Percentiles rank a stretch among this genome's conserved stretches.
phyloP scores from a whole-genome alignment of 2,329 filamentous ascomycete genomes.

The Phialemoniopsis sp. region DNA sequence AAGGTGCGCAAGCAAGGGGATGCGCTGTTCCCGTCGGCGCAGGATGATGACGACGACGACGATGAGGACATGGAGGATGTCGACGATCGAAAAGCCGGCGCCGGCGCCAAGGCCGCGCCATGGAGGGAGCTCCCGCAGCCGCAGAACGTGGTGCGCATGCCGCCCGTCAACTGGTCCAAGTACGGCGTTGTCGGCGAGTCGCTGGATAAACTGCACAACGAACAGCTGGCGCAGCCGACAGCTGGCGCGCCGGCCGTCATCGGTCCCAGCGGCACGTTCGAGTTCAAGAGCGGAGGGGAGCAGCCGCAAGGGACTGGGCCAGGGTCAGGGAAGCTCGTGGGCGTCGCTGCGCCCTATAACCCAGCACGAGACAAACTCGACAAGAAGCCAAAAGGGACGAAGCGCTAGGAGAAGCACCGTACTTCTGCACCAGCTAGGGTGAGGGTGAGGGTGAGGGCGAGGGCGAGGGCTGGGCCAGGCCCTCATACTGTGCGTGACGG shows the following conservation, averaged over 20 bases:
- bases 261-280: slow-evolving; percentile 40
- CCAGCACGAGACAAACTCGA: slow-evolving; percentile 47
- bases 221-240: slow-evolving; percentile 66
- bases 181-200: slow-evolving; percentile 86
- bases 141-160: slow-evolving; percentile 80
- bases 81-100: slow-evolving; percentile 9
- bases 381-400: slow-evolving; percentile 24
- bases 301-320: slow-evolving; percentile 14
- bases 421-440: too few species aligned
- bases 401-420: slow-evolving; percentile 10
- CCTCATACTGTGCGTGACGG: too few species aligned
- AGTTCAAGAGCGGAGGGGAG: slow-evolving; percentile 37
- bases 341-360: slow-evolving; percentile 53
- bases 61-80: slow-evolving; percentile 19
- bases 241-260: slow-evolving; percentile 46
- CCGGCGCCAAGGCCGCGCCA: too few species aligned
- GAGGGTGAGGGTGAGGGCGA: too few species aligned
- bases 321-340: slow-evolving; percentile 39
- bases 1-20: slow-evolving; percentile 42
- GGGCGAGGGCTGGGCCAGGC: too few species aligned
- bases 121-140: slow-evolving; percentile 69
- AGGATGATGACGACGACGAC: slow-evolving; percentile 18
- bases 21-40: background rate
- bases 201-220: slow-evolving; percentile 77
- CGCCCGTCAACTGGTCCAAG: slow-evolving; percentile 90